Evolutionary conservation across 179 eudicot genomes (phyloP).

Genomic region (Amaranthus tricolor): DNA sequence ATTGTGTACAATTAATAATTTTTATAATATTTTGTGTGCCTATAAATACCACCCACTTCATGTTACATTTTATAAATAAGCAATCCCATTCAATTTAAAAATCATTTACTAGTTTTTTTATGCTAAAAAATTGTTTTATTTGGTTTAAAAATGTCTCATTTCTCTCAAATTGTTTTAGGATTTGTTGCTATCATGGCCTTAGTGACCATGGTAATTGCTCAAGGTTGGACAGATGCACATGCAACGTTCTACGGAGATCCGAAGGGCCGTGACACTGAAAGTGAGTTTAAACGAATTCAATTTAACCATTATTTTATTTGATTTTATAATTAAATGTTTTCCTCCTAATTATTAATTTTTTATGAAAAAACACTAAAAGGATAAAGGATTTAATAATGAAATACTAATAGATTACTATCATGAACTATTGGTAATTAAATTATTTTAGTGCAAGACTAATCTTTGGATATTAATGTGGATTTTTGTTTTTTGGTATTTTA

Average conservation of each 20-base stretch:
- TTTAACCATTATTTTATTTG: background rate
- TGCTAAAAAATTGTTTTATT: background rate
- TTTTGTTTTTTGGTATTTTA: too few species aligned
- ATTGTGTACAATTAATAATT: background rate
- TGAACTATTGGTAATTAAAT: too few species aligned
- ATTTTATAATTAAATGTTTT: background rate
- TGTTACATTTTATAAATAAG: background rate
- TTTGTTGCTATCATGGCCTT: slow-evolving; percentile 14
- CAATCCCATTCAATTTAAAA: background rate
- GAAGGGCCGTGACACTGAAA: slow-evolving; percentile 14
- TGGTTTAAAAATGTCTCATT: slow-evolving; percentile 1
- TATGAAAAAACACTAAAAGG: too few species aligned
- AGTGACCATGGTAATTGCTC: slow-evolving; percentile 11
- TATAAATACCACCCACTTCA: background rate
- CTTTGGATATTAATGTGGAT: too few species aligned
- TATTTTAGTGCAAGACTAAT: background rate
- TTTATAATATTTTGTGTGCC: background rate
- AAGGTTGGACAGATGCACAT: slow-evolving; percentile 29
- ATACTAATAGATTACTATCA: too few species aligned
- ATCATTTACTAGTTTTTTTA: background rate
- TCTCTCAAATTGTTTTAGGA: background rate
- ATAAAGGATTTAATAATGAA: too few species aligned
- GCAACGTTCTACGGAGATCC: slow-evolving; percentile 32
- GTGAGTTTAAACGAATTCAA: slow-evolving; percentile 5
- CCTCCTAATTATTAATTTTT: too few species aligned